phyloP scores from a whole-genome alignment of 345 rosid species.

The Syzygium jambos region DNA sequence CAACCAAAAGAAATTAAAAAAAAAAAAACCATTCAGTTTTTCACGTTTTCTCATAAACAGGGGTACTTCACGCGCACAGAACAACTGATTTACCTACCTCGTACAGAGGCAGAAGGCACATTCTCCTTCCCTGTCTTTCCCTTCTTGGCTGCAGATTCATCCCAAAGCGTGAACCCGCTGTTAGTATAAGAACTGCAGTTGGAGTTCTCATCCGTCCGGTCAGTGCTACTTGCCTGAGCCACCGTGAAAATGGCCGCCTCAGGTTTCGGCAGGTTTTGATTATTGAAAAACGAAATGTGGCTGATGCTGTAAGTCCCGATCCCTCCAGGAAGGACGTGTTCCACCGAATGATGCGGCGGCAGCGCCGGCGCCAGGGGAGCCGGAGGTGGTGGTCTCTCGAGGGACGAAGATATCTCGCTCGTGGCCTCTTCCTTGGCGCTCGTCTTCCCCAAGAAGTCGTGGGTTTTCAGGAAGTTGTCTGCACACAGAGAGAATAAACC shows the following conservation, averaged over 20 bases:
- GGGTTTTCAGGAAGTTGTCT: slow-evolving; percentile 48
- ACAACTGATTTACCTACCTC: slow-evolving; percentile 25
- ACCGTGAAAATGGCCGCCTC: slow-evolving; percentile 42
- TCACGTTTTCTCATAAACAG: neutral
- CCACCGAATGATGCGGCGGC: slow-evolving; percentile 40
- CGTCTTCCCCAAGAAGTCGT: slow-evolving; percentile 63
- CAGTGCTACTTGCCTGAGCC: slow-evolving; percentile 37
- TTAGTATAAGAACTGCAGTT: slow-evolving; percentile 75
- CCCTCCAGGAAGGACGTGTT: slow-evolving; percentile 84
- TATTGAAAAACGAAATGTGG: slow-evolving; percentile 55
- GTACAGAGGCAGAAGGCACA: slow-evolving; percentile 26
- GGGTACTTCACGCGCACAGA: neutral
- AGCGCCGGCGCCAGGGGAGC: neutral
- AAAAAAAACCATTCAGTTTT: neutral
- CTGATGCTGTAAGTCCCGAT: slow-evolving; percentile 85
- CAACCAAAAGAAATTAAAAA: neutral
- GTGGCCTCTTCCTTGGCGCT: slow-evolving; percentile 42
- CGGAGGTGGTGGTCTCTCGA: slow-evolving; percentile 52
- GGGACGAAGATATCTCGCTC: slow-evolving; percentile 18
- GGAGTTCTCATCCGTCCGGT: slow-evolving; percentile 65
- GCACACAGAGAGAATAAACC: slow-evolving; percentile 14
- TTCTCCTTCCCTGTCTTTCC: slow-evolving; percentile 97
- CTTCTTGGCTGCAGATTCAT: slow-evolving; percentile 63
- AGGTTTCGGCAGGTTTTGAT: slow-evolving; percentile 47
- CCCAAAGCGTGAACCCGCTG: slow-evolving; percentile 85